These are phyloP conservation scores for Didymella exigua DNA, from an alignment of 2,329 filamentous ascomycete species.

Conservation along the genomic window DNA sequence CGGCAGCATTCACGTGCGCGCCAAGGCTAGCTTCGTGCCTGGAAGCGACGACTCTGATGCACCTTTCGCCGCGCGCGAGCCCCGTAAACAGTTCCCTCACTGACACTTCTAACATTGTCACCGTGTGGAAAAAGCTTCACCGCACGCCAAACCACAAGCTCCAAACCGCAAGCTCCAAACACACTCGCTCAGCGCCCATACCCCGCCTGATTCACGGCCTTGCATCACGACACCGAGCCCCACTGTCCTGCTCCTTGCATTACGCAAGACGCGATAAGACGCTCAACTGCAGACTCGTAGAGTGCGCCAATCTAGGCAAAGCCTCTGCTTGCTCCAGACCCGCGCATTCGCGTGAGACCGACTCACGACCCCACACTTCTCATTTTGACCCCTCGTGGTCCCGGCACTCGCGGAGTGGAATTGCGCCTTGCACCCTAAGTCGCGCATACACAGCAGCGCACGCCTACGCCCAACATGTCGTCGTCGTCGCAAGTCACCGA, in stretches of 20 bases:
- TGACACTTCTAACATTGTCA: neutral
- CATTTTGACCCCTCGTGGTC: conserved; percentile 38
- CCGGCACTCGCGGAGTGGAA: conserved; percentile 24
- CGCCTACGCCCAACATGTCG: conserved; percentile 52
- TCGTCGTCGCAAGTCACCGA: conserved; percentile 68
- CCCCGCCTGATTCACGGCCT: conserved; percentile 12
- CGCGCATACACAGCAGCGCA: conserved; percentile 25
- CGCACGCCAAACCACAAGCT: neutral
- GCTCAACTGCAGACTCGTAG: neutral
- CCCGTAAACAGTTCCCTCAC: neutral
- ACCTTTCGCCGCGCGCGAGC: neutral
- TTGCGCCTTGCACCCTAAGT: conserved; percentile 27
- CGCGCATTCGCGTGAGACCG: conserved; percentile 9
- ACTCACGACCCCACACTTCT: conserved; percentile 32
- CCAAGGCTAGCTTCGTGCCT: conserved; percentile 10
- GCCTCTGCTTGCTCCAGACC: neutral
- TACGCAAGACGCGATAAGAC: conserved; percentile 13
- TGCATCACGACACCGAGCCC: conserved; percentile 16
- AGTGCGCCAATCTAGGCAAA: neutral
- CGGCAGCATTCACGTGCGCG: conserved; percentile 10
- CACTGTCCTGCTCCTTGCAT: conserved; percentile 13
- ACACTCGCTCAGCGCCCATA: conserved; percentile 9
- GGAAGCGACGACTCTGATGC: conserved; percentile 14
- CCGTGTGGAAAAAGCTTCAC: neutral
- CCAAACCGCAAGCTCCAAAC: neutral